Conservation (phyloP, 257 asterid genomes). For the Pogostemon cablin region DNA sequence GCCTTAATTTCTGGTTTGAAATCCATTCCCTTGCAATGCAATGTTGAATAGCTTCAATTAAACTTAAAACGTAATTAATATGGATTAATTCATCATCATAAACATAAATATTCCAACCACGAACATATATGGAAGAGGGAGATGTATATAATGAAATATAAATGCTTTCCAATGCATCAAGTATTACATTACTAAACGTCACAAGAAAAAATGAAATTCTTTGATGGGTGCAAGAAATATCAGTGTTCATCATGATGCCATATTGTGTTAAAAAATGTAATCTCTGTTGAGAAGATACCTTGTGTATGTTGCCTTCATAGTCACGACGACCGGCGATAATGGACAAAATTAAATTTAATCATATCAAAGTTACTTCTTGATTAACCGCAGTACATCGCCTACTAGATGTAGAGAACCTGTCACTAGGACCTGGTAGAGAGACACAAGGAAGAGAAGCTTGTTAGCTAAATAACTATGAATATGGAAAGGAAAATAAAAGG, state of each 20-base stretch:
- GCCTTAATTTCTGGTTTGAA: too few species aligned
- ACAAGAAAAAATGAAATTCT: background rate
- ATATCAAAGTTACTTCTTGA: conserved; percentile 57
- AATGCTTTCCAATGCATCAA: too few species aligned
- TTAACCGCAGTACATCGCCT: conserved; percentile 76
- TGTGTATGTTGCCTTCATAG: too few species aligned
- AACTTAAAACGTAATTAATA: too few species aligned
- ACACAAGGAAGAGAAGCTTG: background rate
- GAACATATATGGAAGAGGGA: too few species aligned
- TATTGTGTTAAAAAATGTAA: background rate
- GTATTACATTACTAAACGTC: too few species aligned
- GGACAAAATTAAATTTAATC: conserved; percentile 8
- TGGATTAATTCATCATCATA: too few species aligned
- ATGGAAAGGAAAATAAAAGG: background rate
- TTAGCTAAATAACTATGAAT: background rate
- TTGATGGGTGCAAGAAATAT: conserved; percentile 9
- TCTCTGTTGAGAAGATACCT: background rate
- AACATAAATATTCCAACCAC: too few species aligned
- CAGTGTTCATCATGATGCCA: conserved; percentile 5
- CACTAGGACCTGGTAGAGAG: conserved; percentile 70
- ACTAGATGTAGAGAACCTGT: conserved; percentile 92
- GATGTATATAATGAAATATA: too few species aligned
- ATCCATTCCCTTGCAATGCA: too few species aligned
- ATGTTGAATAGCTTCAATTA: too few species aligned
- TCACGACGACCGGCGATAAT: background rate